phyloP scores from a whole-genome alignment of 768 basidiomycete species.

The Termitomyces sp. region DNA sequence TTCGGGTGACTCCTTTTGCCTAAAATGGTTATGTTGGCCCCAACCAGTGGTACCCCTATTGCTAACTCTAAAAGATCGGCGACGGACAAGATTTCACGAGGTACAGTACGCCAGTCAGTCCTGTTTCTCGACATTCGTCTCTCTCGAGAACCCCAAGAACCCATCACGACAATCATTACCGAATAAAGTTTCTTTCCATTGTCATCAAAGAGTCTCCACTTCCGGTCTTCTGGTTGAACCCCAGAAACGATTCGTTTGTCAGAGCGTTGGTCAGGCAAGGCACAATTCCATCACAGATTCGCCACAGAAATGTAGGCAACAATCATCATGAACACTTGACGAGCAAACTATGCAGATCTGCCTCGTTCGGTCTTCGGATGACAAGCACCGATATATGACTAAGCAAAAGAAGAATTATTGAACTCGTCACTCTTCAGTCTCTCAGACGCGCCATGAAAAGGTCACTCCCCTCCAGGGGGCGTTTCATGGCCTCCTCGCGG shows the following conservation, averaged over 20 bases:
- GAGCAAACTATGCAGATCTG: background rate
- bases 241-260: background rate
- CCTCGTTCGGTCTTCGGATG: slow-evolving; percentile 6
- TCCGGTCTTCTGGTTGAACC: background rate
- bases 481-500: slow-evolving; percentile 26
- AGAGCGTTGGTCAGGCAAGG: background rate
- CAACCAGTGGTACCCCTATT: slow-evolving; percentile 30
- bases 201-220: background rate
- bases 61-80: slow-evolving; percentile 27
- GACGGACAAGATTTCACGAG: background rate
- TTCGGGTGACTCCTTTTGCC: slow-evolving; percentile 22
- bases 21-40: slow-evolving; percentile 34
- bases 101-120: background rate
- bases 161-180: slow-evolving; percentile 1
- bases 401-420: slow-evolving; percentile 8
- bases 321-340: background rate
- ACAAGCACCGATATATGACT: slow-evolving; percentile 14
- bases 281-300: background rate
- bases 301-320: background rate
- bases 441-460: slow-evolving; percentile 18
- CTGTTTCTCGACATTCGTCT: background rate
- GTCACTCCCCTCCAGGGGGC: slow-evolving; percentile 16
- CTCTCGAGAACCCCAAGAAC: background rate
- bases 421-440: background rate
- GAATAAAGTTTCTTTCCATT: slow-evolving; percentile 4